These are phyloP conservation scores for Polyrhizophydium stewartii DNA, from an alignment of 371 early-diverging fungal genomes.

Conservation along the genomic window DNA sequence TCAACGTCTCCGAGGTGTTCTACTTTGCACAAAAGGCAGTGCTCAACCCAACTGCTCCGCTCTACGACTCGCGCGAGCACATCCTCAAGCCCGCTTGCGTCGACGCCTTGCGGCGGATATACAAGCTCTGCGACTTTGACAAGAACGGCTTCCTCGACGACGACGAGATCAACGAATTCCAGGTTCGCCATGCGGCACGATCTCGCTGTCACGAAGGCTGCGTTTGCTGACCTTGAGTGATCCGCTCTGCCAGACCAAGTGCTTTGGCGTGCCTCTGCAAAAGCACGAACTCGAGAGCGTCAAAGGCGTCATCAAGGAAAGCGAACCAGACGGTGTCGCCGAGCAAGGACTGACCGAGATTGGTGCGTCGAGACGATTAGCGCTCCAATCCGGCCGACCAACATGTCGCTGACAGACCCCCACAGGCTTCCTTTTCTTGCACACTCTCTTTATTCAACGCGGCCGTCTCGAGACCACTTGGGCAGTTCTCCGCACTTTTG, in stretches of 20 bases:
- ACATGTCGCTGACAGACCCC: too few relatives aligned
- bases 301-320: slow-evolving; percentile 85
- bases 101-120: slow-evolving; percentile 87
- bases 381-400: too few relatives aligned
- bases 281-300: slow-evolving; percentile 92
- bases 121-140: slow-evolving; percentile 89
- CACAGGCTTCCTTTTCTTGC: slow-evolving; percentile 84
- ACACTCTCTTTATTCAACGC: slow-evolving; percentile 91
- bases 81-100: slow-evolving; percentile 87
- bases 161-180: slow-evolving; percentile 92
- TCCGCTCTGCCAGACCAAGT: slow-evolving; percentile 71
- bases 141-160: slow-evolving; percentile 89
- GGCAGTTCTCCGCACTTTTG: slow-evolving; percentile 93
- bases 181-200: too few relatives aligned
- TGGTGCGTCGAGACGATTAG: slow-evolving; percentile 37
- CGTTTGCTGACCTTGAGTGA: too few relatives aligned
- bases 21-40: slow-evolving; percentile 98
- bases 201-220: too few relatives aligned
- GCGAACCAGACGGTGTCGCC: slow-evolving; percentile 81
- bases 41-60: slow-evolving; percentile 91
- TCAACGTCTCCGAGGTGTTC: slow-evolving; percentile 97
- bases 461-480: slow-evolving; percentile 97
- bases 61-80: slow-evolving; percentile 92
- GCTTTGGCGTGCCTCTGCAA: slow-evolving; percentile 91
- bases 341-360: slow-evolving; percentile 78